These are phyloP conservation scores for Fimicolochytrium jonesii DNA, from an alignment of 192 early-diverging fungal genomes.

Conservation along the genomic window DNA sequence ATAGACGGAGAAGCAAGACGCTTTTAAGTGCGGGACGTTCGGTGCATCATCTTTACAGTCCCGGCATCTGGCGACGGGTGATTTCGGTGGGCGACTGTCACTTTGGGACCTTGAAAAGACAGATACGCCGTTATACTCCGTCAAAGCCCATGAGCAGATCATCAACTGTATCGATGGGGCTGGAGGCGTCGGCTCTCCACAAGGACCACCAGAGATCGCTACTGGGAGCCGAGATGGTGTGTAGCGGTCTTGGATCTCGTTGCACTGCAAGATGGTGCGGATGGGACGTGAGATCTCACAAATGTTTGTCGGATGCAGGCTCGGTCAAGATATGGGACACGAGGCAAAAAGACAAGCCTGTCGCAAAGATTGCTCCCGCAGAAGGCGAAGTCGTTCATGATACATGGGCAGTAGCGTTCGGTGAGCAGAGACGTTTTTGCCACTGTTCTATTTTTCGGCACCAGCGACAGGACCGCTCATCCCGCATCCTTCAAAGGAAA, in stretches of 20 bases:
- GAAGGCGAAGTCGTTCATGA: slow-evolving; percentile 45
- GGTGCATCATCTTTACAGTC: slow-evolving; percentile 41
- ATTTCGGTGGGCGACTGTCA: slow-evolving; percentile 57
- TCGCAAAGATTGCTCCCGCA: slow-evolving; percentile 54
- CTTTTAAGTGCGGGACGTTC: slow-evolving; percentile 58
- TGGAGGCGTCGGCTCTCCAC: slow-evolving; percentile 39
- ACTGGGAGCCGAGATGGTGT: slow-evolving; percentile 68
- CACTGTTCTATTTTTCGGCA: no score
- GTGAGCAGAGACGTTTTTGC: slow-evolving; percentile 30
- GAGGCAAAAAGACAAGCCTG: slow-evolving; percentile 56
- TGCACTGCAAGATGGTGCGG: no score
- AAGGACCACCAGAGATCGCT: slow-evolving; percentile 58
- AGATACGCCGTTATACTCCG: slow-evolving; percentile 51
- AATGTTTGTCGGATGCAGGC: no score
- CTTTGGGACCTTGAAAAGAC: slow-evolving; percentile 60
- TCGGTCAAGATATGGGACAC: slow-evolving; percentile 71
- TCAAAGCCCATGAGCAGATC: slow-evolving; percentile 60
- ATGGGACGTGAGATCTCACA: no score
- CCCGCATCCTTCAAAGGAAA: slow-evolving; percentile 40
- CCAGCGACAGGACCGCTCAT: no score
- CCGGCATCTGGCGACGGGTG: slow-evolving; percentile 65
- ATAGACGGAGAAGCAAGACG: slow-evolving; percentile 46
- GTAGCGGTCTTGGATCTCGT: no score
- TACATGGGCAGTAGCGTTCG: slow-evolving; percentile 68
- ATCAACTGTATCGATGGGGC: slow-evolving; percentile 66